Percentiles rank a stretch among this genome's conserved stretches.
These are phyloP conservation scores for Linanthus parryae DNA, from an alignment of 148 eudicot genomes.

Conservation along the genomic window DNA sequence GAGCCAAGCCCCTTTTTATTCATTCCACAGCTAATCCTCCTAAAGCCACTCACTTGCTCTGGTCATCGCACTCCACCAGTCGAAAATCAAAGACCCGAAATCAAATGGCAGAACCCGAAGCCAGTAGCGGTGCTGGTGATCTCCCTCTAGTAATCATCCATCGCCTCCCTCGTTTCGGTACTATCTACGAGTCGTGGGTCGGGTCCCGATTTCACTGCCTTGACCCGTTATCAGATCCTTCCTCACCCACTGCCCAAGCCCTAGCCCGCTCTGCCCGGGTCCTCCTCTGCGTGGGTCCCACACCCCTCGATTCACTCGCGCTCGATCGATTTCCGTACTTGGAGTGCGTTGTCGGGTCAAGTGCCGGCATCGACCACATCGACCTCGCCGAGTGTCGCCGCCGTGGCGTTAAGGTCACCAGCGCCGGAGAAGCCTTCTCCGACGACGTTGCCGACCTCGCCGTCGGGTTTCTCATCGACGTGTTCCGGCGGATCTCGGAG, in stretches of 20 bases:
- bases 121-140: too few relatives aligned
- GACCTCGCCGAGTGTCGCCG: constrained; percentile 61
- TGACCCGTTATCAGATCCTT: constrained; percentile 36
- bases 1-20: too few relatives aligned
- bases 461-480: constrained; percentile 57
- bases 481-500: constrained; percentile 45
- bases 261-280: constrained; percentile 26
- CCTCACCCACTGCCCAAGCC: constrained; percentile 8
- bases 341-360: constrained; percentile 35
- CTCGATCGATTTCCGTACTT: constrained; percentile 44
- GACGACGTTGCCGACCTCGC: constrained; percentile 70
- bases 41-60: too few relatives aligned
- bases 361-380: constrained; percentile 52
- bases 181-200: constrained; percentile 21
- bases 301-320: constrained; percentile 28
- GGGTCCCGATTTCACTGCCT: constrained; percentile 27
- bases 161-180: constrained; percentile 20
- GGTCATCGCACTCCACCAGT: too few relatives aligned
- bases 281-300: constrained; percentile 40
- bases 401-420: constrained; percentile 49
- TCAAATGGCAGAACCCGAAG: too few relatives aligned
- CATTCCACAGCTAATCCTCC: too few relatives aligned
- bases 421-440: constrained; percentile 57
- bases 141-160: constrained; percentile 35
- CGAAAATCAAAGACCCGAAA: too few relatives aligned